phyloP scores from a whole-genome alignment of 164 flowering plant genomes.

The Hamamelis virginiana region DNA sequence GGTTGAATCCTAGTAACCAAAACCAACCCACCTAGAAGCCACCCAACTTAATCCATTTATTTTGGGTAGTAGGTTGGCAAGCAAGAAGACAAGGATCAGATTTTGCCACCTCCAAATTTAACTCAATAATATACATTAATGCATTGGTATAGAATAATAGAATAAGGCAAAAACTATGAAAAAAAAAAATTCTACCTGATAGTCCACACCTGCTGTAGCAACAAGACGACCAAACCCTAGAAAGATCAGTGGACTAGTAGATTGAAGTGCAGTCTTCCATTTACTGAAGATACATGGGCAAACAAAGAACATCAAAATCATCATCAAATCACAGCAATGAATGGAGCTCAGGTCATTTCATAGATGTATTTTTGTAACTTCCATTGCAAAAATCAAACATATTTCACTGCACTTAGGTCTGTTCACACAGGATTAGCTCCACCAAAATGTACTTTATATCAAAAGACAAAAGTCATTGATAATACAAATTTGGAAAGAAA shows the following conservation, averaged over 20 bases:
- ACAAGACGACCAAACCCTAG: conserved; percentile 80
- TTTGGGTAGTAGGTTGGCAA: too few relatives aligned
- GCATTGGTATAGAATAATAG: neutral
- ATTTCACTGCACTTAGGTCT: neutral
- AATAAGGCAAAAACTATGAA: neutral
- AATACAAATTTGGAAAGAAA: too few relatives aligned
- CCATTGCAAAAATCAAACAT: neutral
- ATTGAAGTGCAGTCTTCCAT: conserved; percentile 51
- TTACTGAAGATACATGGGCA: conserved; percentile 38
- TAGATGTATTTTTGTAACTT: neutral
- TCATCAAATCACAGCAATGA: neutral
- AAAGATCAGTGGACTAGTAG: conserved; percentile 69
- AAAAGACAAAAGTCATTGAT: too few relatives aligned
- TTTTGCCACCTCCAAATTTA: neutral
- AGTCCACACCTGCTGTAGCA: conserved; percentile 72
- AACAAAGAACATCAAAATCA: conserved; percentile 3
- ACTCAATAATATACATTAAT: too few relatives aligned
- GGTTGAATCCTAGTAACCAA: too few relatives aligned
- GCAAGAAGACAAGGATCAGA: neutral
- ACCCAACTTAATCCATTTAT: too few relatives aligned
- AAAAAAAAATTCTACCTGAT: conserved; percentile 60
- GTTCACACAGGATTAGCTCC: too few relatives aligned
- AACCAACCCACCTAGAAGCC: too few relatives aligned
- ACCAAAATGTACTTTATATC: too few relatives aligned
- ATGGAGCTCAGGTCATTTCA: neutral